Conservation (phyloP, 768 basidiomycete genomes). For the Tephrocybe sp. region DNA sequence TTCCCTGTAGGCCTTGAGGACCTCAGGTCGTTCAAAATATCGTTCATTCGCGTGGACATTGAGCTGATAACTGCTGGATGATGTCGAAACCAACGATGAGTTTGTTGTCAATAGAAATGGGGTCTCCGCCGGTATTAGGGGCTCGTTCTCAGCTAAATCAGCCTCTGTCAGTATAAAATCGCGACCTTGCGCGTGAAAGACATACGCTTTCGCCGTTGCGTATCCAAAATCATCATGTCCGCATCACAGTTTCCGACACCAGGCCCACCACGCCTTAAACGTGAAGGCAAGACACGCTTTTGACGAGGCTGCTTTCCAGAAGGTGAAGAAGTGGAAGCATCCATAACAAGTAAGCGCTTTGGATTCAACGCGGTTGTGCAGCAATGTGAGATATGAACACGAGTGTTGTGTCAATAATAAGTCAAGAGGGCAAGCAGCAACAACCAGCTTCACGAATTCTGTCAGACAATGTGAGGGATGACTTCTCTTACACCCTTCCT, state of each 20-base stretch:
- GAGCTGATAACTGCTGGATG: conserved; percentile 42
- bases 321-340: conserved; percentile 34
- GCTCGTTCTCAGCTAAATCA: conserved; percentile 64
- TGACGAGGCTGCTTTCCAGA: conserved; percentile 46
- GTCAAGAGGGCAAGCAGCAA: not conserved
- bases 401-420: not conserved
- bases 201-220: conserved; percentile 74
- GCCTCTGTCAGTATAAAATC: conserved; percentile 10
- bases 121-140: conserved; percentile 66
- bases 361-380: conserved; percentile 1
- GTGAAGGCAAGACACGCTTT: conserved; percentile 81
- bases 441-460: no score
- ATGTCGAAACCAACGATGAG: conserved; percentile 46
- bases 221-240: conserved; percentile 84
- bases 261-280: conserved; percentile 78
- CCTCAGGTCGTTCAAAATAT: conserved; percentile 79
- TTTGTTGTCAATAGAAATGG: conserved; percentile 77
- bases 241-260: conserved; percentile 79
- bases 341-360: conserved; percentile 28
- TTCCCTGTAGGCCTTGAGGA: conserved; percentile 66
- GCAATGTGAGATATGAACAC: not conserved
- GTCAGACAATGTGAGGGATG: no score
- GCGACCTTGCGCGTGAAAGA: conserved; percentile 18
- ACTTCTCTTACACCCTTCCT: not conserved
- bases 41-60: conserved; percentile 65